These are phyloP conservation scores for Glycyrrhiza uralensis DNA, from an alignment of 306 rosid species.

Conservation along the genomic window DNA sequence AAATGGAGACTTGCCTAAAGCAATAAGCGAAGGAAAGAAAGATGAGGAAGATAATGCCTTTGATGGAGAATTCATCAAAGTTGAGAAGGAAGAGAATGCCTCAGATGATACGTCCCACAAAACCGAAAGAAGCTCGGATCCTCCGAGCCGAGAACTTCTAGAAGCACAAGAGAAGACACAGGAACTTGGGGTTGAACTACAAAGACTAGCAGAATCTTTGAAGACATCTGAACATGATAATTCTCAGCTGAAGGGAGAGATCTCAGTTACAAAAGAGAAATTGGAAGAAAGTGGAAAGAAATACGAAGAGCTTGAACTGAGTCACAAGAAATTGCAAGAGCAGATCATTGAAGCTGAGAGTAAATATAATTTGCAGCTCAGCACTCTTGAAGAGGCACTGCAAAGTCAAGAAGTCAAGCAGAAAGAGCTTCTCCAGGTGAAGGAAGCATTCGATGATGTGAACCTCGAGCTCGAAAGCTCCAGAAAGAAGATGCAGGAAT, in stretches of 20 bases:
- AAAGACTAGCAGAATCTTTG: slow-evolving; percentile 50
- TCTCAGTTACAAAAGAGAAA: slow-evolving; percentile 57
- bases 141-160: slow-evolving; percentile 66
- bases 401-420: slow-evolving; percentile 66
- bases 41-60: slow-evolving; percentile 83
- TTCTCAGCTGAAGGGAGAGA: slow-evolving; percentile 64
- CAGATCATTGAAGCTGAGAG: slow-evolving; percentile 61
- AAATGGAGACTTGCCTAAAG: slow-evolving; percentile 45
- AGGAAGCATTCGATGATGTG: slow-evolving; percentile 61
- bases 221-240: slow-evolving; percentile 80
- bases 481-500: slow-evolving; percentile 53
- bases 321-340: slow-evolving; percentile 64
- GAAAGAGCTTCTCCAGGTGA: slow-evolving; percentile 61
- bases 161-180: slow-evolving; percentile 82
- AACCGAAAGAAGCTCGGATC: slow-evolving; percentile 52
- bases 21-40: slow-evolving; percentile 48
- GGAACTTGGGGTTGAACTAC: slow-evolving; percentile 72
- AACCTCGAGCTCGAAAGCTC: slow-evolving; percentile 70
- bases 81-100: slow-evolving; percentile 70
- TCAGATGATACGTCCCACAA: slow-evolving; percentile 36
- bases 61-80: slow-evolving; percentile 92
- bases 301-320: slow-evolving; percentile 54
- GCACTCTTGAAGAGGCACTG: slow-evolving; percentile 62
- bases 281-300: slow-evolving; percentile 61
- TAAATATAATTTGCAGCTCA: slow-evolving; percentile 57